A percentile compares a stretch with the other conserved stretches of the same genome.
These are phyloP conservation scores for Cystobasidium onofrii DNA, from an alignment of 768 basidiomycete genomes.

Conservation along the genomic window DNA sequence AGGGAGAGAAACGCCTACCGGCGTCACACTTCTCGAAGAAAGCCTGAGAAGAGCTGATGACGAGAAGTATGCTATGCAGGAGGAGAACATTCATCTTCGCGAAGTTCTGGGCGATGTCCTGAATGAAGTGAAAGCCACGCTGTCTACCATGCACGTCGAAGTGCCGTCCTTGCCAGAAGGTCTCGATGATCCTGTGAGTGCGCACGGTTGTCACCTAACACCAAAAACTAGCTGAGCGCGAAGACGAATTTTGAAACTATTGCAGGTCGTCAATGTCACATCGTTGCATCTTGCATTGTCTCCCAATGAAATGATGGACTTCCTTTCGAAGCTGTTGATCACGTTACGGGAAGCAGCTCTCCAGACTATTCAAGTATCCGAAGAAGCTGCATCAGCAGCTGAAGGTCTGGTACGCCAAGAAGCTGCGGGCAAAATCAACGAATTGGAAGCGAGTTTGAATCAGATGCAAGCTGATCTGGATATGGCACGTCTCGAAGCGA, in stretches of 20 bases:
- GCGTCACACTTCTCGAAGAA: slow-evolving; percentile 1
- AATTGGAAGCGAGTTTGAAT: slow-evolving; percentile 14
- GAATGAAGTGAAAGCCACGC: slow-evolving; percentile 14
- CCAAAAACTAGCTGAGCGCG: not conserved
- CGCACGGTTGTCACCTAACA: not conserved
- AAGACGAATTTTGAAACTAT: not conserved
- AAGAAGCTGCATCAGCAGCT: not conserved
- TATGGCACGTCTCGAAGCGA: not conserved
- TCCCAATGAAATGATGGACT: slow-evolving; percentile 3
- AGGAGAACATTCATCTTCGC: slow-evolving; percentile 24
- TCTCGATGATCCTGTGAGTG: not conserved
- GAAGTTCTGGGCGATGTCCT: slow-evolving; percentile 17
- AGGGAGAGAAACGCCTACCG: not conserved
- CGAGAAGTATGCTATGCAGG: slow-evolving; percentile 3
- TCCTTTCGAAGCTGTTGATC: slow-evolving; percentile 11
- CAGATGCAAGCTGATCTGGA: slow-evolving; percentile 20
- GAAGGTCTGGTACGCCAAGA: not conserved
- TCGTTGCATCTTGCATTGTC: slow-evolving; percentile 3
- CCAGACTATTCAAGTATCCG: not conserved
- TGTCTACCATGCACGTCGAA: not conserved
- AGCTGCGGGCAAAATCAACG: not conserved
- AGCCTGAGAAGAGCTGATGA: slow-evolving; percentile 19
- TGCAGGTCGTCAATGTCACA: not conserved
- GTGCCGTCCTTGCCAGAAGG: not conserved
- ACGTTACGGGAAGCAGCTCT: slow-evolving; percentile 5